These are phyloP conservation scores for Dactylellina drechsleri DNA, from an alignment of 2,329 filamentous ascomycete species.

Conservation along the genomic window DNA sequence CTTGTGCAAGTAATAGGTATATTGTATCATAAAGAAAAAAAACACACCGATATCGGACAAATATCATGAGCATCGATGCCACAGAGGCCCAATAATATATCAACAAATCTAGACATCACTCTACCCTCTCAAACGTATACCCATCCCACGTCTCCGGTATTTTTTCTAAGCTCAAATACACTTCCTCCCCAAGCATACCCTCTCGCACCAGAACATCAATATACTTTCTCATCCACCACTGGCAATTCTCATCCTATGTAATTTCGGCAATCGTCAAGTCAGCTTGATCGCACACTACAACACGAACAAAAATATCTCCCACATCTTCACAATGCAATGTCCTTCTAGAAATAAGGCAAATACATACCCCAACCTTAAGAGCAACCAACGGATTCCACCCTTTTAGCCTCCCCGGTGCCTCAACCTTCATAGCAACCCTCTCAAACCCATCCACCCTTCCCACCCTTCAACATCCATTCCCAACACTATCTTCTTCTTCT, in stretches of 20 bases:
- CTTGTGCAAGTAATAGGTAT: too few species aligned
- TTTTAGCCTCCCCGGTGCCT: constrained; percentile 10
- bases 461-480: constrained; percentile 8
- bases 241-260: constrained; percentile 22
- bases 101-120: neutral
- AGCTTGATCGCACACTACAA: too few species aligned
- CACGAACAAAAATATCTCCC: too few species aligned
- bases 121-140: neutral
- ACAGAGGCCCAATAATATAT: too few species aligned
- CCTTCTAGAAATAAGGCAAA: constrained; percentile 5
- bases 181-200: neutral
- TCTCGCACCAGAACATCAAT: constrained; percentile 16
- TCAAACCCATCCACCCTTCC: constrained; percentile 9
- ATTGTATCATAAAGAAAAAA: too few species aligned
- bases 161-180: too few species aligned
- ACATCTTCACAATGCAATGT: neutral
- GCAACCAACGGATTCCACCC: constrained; percentile 32
- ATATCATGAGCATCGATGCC: too few species aligned
- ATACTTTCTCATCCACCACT: constrained; percentile 30
- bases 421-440: constrained; percentile 15
- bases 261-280: constrained; percentile 6
- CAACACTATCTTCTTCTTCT: constrained; percentile 1
- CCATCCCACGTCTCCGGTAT: neutral
- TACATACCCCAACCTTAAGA: constrained; percentile 20
- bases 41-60: too few species aligned